Conservation (phyloP, 306 rosid genomes). For the Cicer cuneatum region DNA sequence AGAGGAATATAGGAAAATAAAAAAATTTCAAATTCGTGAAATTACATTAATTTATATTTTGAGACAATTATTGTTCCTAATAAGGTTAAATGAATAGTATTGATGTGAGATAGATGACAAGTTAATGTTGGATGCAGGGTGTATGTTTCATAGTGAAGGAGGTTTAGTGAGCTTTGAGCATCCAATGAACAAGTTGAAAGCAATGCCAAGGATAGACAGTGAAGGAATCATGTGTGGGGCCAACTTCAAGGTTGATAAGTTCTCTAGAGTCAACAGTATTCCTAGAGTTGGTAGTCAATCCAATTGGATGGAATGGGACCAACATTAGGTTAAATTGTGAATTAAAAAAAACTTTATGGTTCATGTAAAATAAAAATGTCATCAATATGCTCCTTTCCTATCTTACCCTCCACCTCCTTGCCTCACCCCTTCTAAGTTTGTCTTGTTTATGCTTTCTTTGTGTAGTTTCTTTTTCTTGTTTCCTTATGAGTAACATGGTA, state of each 20-base stretch:
- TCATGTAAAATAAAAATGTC: conserved; percentile 26
- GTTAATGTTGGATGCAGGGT: conserved; percentile 56
- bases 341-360: conserved; percentile 12
- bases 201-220: conserved; percentile 94
- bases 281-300: conserved; percentile 87
- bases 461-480: not conserved
- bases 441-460: conserved; percentile 22
- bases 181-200: conserved; percentile 91
- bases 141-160: conserved; percentile 92
- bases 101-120: too few species aligned
- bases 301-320: conserved; percentile 80
- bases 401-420: not conserved
- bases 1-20: too few species aligned
- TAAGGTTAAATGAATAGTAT: too few species aligned
- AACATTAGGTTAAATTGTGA: conserved; percentile 40
- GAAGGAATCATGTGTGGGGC: conserved; percentile 98
- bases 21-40: too few species aligned
- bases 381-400: conserved; percentile 8
- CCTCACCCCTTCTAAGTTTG: conserved; percentile 2
- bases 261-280: conserved; percentile 76
- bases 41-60: too few species aligned
- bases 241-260: conserved; percentile 84
- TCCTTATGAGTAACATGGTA: conserved; percentile 23
- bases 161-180: conserved; percentile 97
- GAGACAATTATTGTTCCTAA: too few species aligned